Evolutionary conservation across 352 stramenopile genomes (phyloP), one percentile per base, ranked within the genome.

Genomic region (Phytophthora gonapodyides): DNA sequence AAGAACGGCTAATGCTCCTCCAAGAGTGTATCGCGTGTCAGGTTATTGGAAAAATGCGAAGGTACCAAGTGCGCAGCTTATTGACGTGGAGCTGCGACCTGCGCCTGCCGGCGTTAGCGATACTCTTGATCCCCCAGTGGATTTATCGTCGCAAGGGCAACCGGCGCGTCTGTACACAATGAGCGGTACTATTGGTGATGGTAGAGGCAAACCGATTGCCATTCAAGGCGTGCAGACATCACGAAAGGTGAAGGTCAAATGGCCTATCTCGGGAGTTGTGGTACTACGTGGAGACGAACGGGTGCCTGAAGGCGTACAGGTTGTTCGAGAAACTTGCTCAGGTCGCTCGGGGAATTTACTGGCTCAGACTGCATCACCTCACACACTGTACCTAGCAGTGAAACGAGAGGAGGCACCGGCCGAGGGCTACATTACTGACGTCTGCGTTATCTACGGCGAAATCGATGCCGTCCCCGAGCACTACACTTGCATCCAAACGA

Each of bases 361-460:
- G 19, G 80, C 83, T 12, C 83, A 94, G 42, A 93, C 85, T 2
- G 52, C 77, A 35, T 91, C 85, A 13, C 82, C 83, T 24, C 67
- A 92, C 35, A 83, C 83, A 21, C 52, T 96, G 24, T 94, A 91
- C 48, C 24, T 96, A 19, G 85, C 76, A 16, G 76, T 94, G 7
- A 87, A 86, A 40, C 79, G 87, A 2, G 84, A 91, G 38, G 76
- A 84, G 33, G 53, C 48, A 8, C 78, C 83, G 21, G 50, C 34
- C 3, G 51, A 73, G 11, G 80, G 75, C 1, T 92, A 84, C 35
- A 67, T 94, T 21, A 83, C 69, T 31, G 87, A 96, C 15, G 60
- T 96, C 15, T 91, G 76, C 31, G 83, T 96, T 7, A 88, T 96
- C 33, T 96, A 95, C 45, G 84, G 84, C 3, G 87, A 94, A 35